A percentile compares a stretch with the other conserved stretches of the same genome.
Evolutionary conservation across 2,329 filamentous ascomycete species (phyloP).

Genomic region (Cladophialophora exuberans): DNA sequence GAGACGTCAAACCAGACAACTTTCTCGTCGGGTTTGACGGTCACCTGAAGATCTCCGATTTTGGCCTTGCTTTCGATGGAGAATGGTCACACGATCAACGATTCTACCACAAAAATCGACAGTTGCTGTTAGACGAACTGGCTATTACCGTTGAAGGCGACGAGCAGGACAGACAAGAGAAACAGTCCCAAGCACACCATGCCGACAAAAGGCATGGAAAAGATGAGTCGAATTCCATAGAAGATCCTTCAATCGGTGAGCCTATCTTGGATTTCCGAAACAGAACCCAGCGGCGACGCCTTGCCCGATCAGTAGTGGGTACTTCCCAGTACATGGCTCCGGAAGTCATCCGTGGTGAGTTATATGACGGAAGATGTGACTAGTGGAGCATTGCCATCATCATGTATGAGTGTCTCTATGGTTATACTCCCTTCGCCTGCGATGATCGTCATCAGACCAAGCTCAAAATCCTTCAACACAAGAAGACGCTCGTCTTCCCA

Average conservation of each 20-base stretch:
- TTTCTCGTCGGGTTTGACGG: conserved; percentile 87
- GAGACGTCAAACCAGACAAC: conserved; percentile 96
- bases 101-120: conserved; percentile 83
- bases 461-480: conserved; percentile 77
- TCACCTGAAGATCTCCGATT: conserved; percentile 94
- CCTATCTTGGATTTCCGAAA: conserved; percentile 72
- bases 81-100: conserved; percentile 90
- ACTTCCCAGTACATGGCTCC: conserved; percentile 99
- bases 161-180: conserved; percentile 65
- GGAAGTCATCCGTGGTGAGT: conserved; percentile 79
- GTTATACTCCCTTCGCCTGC: conserved; percentile 84
- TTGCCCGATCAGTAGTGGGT: conserved; percentile 85
- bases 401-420: conserved; percentile 91
- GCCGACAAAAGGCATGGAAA: conserved; percentile 8
- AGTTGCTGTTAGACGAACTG: conserved; percentile 75
- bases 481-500: conserved; percentile 72
- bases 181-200: conserved; percentile 33
- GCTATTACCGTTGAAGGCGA: conserved; percentile 76
- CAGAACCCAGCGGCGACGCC: conserved; percentile 66
- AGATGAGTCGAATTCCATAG: conserved; percentile 7
- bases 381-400: conserved; percentile 98
- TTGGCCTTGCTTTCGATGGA: conserved; percentile 91
- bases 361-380: conserved; percentile 91
- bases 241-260: conserved; percentile 39
- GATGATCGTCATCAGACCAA: conserved; percentile 84